A percentile compares a stretch with the other conserved stretches of the same genome.
These are phyloP conservation scores for Dictyostelium gargantuum DNA, from an alignment of 208 protist genomes.

Conservation along the genomic window DNA sequence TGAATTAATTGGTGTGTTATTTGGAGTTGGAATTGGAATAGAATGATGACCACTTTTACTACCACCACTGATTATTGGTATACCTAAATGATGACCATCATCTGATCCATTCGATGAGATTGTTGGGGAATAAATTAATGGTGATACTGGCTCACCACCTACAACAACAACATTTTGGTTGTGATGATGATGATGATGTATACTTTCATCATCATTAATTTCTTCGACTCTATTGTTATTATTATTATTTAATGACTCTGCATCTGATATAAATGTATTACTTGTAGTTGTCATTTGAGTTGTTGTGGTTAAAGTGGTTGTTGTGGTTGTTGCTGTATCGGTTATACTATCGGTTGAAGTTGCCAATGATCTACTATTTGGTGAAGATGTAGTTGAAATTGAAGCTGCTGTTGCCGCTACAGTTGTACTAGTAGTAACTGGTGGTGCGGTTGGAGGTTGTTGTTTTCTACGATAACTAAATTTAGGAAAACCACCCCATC, in stretches of 20 bases:
- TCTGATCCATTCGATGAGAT: not conserved
- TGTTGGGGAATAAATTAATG: not conserved
- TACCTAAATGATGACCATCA: not conserved
- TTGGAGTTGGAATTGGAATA: not conserved
- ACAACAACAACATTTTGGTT: not conserved
- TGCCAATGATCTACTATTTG: not conserved
- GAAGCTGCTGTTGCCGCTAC: too few species aligned
- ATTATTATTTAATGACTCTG: too few species aligned
- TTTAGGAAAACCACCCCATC: constrained; percentile 52
- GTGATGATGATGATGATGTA: not conserved
- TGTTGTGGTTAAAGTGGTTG: not conserved
- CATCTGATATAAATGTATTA: not conserved
- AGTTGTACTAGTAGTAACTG: not conserved
- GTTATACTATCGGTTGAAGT: not conserved
- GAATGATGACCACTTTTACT: not conserved
- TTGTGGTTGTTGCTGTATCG: too few species aligned
- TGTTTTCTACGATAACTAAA: constrained; percentile 15
- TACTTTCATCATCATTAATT: not conserved
- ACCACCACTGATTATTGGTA: not conserved
- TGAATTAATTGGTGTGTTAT: not conserved
- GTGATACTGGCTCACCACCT: not conserved
- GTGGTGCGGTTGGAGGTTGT: not conserved
- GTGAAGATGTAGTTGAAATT: not conserved
- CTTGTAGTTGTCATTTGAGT: not conserved
- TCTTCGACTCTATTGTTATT: not conserved